Conservation (phyloP, 1,284 basidiomycete species). For the Ganoderma lingzhi region DNA sequence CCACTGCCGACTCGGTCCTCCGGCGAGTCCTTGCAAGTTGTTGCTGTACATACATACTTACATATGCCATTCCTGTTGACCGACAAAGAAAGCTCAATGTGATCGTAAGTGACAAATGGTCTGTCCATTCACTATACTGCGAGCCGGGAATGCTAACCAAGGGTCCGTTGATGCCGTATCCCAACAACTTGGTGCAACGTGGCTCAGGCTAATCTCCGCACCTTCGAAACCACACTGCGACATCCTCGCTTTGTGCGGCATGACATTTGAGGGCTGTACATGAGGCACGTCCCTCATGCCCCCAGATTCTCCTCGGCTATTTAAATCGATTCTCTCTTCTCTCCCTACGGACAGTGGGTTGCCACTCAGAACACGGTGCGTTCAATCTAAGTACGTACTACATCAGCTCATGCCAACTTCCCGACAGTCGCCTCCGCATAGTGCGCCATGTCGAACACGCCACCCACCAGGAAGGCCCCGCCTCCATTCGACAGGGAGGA, state of each 20-base stretch:
- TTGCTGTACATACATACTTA: too few species aligned
- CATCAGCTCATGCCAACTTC: too few species aligned
- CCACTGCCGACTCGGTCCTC: too few species aligned
- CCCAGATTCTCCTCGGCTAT: background rate
- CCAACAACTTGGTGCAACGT: background rate
- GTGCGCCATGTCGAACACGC: background rate
- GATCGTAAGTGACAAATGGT: too few species aligned
- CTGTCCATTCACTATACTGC: too few species aligned
- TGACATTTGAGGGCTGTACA: background rate
- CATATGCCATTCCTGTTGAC: too few species aligned
- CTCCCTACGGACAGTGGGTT: background rate
- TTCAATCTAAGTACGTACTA: too few species aligned
- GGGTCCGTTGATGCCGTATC: background rate
- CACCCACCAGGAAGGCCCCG: background rate
- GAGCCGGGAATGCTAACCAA: too few species aligned
- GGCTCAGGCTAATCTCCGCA: background rate
- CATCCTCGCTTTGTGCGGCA: background rate
- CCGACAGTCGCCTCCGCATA: background rate
- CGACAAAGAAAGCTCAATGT: too few species aligned
- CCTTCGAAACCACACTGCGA: background rate
- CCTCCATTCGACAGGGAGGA: conserved; percentile 20
- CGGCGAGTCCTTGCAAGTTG: too few species aligned
- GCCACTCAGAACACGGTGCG: background rate
- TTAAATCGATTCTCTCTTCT: background rate
- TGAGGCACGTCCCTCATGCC: background rate